phyloP scores from a whole-genome alignment of 1,139 yeast genomes.

The Lodderomyces theae region DNA sequence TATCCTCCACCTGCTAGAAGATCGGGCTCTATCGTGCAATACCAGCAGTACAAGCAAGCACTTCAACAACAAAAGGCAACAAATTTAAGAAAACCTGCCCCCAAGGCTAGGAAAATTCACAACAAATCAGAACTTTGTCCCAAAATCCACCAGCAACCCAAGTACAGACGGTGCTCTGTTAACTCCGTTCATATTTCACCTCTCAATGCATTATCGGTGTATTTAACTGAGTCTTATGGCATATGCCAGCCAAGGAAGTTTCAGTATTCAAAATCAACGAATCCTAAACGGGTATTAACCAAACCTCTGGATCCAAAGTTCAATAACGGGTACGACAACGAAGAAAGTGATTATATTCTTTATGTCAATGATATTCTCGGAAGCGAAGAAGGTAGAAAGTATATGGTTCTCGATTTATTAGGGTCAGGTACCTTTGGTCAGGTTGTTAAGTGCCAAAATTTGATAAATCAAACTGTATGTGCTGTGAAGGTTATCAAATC shows the following conservation, averaged over 20 bases:
- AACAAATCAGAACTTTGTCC: conserved; percentile 61
- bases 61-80: conserved; percentile 25
- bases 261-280: conserved; percentile 77
- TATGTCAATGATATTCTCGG: conserved; percentile 95
- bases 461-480: conserved; percentile 81
- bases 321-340: conserved; percentile 86
- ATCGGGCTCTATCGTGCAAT: conserved; percentile 38
- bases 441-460: conserved; percentile 94
- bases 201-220: conserved; percentile 72
- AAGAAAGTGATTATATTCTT: conserved; percentile 83
- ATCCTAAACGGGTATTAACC: conserved; percentile 88
- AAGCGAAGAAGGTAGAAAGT: conserved; percentile 79
- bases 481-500: conserved; percentile 96
- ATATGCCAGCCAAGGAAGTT: conserved; percentile 83
- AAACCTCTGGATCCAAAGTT: conserved; percentile 84
- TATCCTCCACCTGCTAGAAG: conserved; percentile 22
- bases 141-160: conserved; percentile 60
- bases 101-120: conserved; percentile 36
- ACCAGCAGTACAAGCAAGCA: conserved; percentile 37
- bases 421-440: conserved; percentile 99
- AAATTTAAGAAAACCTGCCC: conserved; percentile 33
- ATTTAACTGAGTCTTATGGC: conserved; percentile 75
- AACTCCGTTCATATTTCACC: conserved; percentile 86
- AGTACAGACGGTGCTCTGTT: conserved; percentile 76
- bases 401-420: conserved; percentile 81